phyloP scores from a whole-genome alignment of 2,329 filamentous ascomycete species.

The Fusarium buxicola region DNA sequence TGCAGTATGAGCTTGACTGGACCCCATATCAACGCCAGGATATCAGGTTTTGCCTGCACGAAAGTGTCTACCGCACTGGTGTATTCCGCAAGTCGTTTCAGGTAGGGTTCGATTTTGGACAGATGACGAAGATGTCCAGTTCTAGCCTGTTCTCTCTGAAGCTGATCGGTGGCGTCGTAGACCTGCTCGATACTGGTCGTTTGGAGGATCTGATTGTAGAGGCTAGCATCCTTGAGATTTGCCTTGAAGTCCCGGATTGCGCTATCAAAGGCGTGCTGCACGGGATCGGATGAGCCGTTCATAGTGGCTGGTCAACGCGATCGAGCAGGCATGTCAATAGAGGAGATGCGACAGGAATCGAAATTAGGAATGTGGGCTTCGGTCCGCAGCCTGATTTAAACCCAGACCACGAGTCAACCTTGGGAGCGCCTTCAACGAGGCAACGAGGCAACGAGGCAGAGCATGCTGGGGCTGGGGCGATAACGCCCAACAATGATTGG shows the following conservation, averaged over 20 bases:
- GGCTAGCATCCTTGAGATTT: not conserved
- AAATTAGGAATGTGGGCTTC: no score
- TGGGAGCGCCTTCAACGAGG: no score
- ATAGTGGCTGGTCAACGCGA: no score
- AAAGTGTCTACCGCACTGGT: not conserved
- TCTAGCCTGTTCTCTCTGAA: not conserved
- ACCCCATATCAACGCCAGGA: constrained; percentile 7
- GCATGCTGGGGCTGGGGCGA: no score
- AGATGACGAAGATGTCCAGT: not conserved
- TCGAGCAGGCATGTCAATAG: no score
- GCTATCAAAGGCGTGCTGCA: not conserved
- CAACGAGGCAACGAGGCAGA: no score
- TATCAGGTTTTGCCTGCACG: constrained; percentile 3
- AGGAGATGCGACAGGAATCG: no score
- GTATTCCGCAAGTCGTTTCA: not conserved
- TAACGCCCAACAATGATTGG: no score
- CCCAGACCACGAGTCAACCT: no score
- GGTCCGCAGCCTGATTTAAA: no score
- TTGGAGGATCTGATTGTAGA: not conserved
- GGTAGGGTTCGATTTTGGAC: not conserved
- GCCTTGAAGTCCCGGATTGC: not conserved
- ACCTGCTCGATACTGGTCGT: constrained; percentile 2
- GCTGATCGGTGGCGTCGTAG: not conserved
- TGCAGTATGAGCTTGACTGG: constrained; percentile 7
- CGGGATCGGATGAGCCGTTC: no score